Percentiles rank a stretch among this genome's conserved stretches.
phyloP scores from a whole-genome alignment of 495 filamentous ascomycete genomes.

The Hypoxylon lienhwacheense region DNA sequence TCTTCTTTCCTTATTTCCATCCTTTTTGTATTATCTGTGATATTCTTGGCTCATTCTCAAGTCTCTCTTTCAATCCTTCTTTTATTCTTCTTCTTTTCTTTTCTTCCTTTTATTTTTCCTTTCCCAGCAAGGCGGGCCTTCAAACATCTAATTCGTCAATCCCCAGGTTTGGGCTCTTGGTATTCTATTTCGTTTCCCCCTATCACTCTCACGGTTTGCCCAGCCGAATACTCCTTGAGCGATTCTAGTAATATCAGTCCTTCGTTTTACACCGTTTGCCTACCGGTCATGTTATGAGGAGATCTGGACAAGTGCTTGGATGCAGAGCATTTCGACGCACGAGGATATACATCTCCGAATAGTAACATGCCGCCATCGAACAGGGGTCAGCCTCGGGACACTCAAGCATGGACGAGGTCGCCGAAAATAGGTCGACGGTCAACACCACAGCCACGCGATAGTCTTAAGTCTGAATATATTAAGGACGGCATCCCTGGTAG shows the following conservation, averaged over 20 bases:
- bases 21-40: conserved; percentile 10
- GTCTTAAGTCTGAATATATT: neutral
- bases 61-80: conserved; percentile 21
- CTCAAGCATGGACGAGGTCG: conserved; percentile 15
- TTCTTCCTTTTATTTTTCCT: conserved; percentile 31
- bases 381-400: conserved; percentile 19
- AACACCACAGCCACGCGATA: conserved; percentile 10
- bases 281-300: conserved; percentile 31
- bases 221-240: conserved; percentile 4
- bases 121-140: conserved; percentile 33
- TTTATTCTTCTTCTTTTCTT: conserved; percentile 35
- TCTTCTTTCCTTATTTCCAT: conserved; percentile 37
- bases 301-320: conserved; percentile 23
- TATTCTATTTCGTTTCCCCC: conserved; percentile 24
- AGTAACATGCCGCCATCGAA: conserved; percentile 34
- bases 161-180: conserved; percentile 25
- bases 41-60: conserved; percentile 30
- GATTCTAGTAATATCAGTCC: conserved; percentile 16
- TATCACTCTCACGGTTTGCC: conserved; percentile 23
- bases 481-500: neutral
- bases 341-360: conserved; percentile 1
- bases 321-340: conserved; percentile 35
- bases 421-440: conserved; percentile 20
- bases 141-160: conserved; percentile 32
- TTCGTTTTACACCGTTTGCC: conserved; percentile 15